Base-by-base conservation (phyloP, 495 filamentous ascomycete genomes). In the Daldinia childiae region DNA sequence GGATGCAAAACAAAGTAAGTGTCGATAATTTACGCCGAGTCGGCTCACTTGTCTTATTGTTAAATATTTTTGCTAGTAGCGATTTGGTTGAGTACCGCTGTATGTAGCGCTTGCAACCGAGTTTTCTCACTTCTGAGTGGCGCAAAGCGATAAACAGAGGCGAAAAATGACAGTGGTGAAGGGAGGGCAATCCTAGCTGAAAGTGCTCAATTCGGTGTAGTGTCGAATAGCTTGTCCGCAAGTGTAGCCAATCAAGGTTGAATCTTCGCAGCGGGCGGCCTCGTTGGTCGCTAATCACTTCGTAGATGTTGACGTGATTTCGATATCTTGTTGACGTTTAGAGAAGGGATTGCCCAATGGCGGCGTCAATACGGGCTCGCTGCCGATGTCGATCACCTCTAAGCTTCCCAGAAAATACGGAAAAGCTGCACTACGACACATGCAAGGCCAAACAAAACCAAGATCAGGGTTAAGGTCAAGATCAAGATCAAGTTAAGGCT, bases 311-410 rank as follows among this genome's bases (percentile, higher is more conserved):
- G 67, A 70, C 67, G 71, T 74, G 71, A 74, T 68, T 63, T 74
- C 62, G 71, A 74, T 69, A 73, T 69, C 15, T 67, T 71, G 66
- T 74, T 67, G 67, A 71, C 67, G 67, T 71, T 74, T 70, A 50
- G 39, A 71, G 63, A 64, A 74, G 71, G 66, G 71, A 74, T 74
- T 74, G 71, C 58, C 71, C 71, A 74, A 74, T 74, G 43, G 39
- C 43, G 56, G 58, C 38, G 63, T 56, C 45, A 68, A 66, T 61
- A 68, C 58, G 48, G 21, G 21, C 43, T 51, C 48, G 30, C 38
- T 65, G 39, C 58, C 38, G 38, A 38, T 38, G 50, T 56, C 19
- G 66, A 58, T 63, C 54, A 55, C 50, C 30, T 60, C 43, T 11
- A 36, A 54, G 36, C 29, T 61, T 19, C 32, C 58, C 30, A 30